A percentile compares a stretch with the other conserved stretches of the same genome.
phyloP scores from a whole-genome alignment of 495 filamentous ascomycete species.

The Aspergillus kassunensis region DNA sequence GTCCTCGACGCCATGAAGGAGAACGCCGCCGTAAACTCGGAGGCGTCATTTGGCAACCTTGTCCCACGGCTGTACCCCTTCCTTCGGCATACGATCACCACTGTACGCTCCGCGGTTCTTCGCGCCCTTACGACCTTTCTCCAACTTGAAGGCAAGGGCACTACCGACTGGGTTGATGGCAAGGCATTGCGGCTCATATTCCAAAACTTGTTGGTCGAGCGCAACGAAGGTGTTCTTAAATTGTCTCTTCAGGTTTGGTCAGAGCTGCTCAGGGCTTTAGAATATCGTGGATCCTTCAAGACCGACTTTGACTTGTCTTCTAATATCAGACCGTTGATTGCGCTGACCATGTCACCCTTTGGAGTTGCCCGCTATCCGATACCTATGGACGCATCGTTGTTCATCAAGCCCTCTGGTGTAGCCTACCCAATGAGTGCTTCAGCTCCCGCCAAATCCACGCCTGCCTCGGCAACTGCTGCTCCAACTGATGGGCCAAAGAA shows the following conservation, averaged over 20 bases:
- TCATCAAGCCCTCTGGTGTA: constrained; percentile 91
- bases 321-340: constrained; percentile 71
- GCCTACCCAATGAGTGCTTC: constrained; percentile 58
- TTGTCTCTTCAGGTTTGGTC: constrained; percentile 85
- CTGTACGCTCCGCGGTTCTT: constrained; percentile 86
- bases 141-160: constrained; percentile 74
- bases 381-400: constrained; percentile 81
- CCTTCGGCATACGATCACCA: constrained; percentile 93
- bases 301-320: constrained; percentile 54
- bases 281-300: constrained; percentile 55
- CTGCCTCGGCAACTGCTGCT: constrained; percentile 28
- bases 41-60: constrained; percentile 83
- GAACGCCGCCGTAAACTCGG: constrained; percentile 76
- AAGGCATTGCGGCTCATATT: constrained; percentile 84
- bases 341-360: constrained; percentile 81
- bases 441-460: constrained; percentile 56
- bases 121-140: constrained; percentile 91
- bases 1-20: constrained; percentile 91
- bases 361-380: constrained; percentile 85
- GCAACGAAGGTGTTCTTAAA: constrained; percentile 71
- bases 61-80: constrained; percentile 96
- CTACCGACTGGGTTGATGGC: constrained; percentile 88
- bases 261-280: constrained; percentile 66
- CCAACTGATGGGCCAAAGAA: constrained; percentile 45
- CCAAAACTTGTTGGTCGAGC: constrained; percentile 92